phyloP scores from a whole-genome alignment of 306 rosid species.

The Amphicarpaea edgeworthii region DNA sequence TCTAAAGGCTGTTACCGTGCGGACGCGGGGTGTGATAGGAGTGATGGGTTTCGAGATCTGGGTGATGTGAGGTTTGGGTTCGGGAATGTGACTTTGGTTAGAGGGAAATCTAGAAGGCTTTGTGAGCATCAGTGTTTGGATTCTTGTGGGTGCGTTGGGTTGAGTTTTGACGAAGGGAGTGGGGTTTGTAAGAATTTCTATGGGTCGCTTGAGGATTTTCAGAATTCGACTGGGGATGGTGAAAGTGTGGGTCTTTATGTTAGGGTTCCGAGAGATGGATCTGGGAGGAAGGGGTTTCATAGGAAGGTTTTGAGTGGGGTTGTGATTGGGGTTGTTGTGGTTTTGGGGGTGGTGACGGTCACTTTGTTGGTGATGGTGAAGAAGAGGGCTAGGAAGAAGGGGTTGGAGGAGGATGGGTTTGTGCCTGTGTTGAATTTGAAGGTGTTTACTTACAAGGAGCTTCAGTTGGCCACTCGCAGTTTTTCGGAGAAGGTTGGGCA shows the following conservation, averaged over 20 bases:
- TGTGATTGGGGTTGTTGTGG: conserved; percentile 53
- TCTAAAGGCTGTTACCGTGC: conserved; percentile 61
- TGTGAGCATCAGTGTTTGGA: conserved; percentile 61
- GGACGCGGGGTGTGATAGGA: conserved; percentile 39
- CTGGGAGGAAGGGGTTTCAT: conserved; percentile 35
- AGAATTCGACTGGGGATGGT: conserved; percentile 51
- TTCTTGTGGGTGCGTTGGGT: conserved; percentile 66
- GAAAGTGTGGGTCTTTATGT: conserved; percentile 47
- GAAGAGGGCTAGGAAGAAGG: conserved; percentile 39
- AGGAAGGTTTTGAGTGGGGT: conserved; percentile 49
- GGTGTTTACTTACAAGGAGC: conserved; percentile 80
- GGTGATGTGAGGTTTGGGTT: conserved; percentile 47
- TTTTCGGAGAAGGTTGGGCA: conserved; percentile 83
- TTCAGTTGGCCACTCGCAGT: conserved; percentile 67
- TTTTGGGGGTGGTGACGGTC: conserved; percentile 51
- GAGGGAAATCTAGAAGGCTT: conserved; percentile 17
- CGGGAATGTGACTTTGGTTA: conserved; percentile 29
- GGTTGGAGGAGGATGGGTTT: conserved; percentile 54
- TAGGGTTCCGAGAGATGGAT: conserved; percentile 49
- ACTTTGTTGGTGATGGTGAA: conserved; percentile 53
- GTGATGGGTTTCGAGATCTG: conserved; percentile 56
- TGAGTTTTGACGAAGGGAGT: conserved; percentile 41
- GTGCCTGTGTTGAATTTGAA: conserved; percentile 59
- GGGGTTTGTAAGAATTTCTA: conserved; percentile 52
- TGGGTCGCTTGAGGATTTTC: conserved; percentile 64